Evolutionary conservation across 2,329 filamentous ascomycete genomes (phyloP), one percentile per base, ranked within the genome.

Genomic region (Paraphaeosphaeria sporulosa): DNA sequence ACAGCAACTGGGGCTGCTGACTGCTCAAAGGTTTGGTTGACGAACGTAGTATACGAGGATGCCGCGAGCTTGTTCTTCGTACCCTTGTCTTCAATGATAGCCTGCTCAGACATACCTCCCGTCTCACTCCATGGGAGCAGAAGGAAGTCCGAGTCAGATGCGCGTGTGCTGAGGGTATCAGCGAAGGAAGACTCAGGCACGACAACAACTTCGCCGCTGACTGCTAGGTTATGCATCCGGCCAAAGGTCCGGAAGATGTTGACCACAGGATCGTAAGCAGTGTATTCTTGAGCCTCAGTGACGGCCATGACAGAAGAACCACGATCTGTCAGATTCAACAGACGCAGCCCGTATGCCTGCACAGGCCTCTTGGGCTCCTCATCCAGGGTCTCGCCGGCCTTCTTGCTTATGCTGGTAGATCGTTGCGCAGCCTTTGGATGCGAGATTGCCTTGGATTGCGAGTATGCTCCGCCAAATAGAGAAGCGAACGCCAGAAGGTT

Each of bases 261-360:
- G 57, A 97, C 88, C 4, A 98, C 89, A 0, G 94, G 93, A 70
- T 98, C 94, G 69, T 66, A 76, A 66, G 67, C 83, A 64, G 74
- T 83, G 77, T 78, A 86, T 51, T 95, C 92, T 42, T 93, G 90
- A 3, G 90, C 84, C 71, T 96, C 93, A 0, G 93, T 90, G 12
- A 96, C 92, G 69, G 92, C 90, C 94, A 98, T 98, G 69, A 97
- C 94, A 19, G 93, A 94, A 0, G 94, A 97, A 44, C 92, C 91
- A 84, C 94, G 93, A 69, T 97, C 94, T 0, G 92, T 96, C 13
- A 98, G 86, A 72, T 96, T 92, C 51, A 96, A 80, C 17, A 98
- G 85, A 15, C 94, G 90, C n/a, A 97, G 80, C 34, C 93, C 94
- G 69, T 96, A 92, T 0, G 93, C 90, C 71, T 91, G 86, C 1